Evolutionary conservation across 169 alveolate genomes (phyloP).

Genomic region (Eimeria tenella): DNA sequence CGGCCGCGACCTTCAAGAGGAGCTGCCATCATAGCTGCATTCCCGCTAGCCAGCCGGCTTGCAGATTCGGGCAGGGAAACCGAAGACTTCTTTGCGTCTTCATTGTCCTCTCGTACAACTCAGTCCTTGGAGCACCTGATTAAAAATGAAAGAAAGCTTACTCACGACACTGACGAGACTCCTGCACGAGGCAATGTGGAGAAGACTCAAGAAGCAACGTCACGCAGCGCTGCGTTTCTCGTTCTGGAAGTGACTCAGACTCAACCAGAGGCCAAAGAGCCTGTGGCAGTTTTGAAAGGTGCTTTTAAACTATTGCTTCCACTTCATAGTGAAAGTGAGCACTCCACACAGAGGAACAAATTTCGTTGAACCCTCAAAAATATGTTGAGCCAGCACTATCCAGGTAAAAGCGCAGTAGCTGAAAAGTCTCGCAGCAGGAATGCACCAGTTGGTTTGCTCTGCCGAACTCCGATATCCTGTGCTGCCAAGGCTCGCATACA

Average conservation of each 20-base stretch:
- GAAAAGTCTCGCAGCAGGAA: no score
- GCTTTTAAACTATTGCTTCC: slow-evolving; percentile 23
- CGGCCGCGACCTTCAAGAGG: slow-evolving; percentile 24
- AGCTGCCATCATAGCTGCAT: neutral
- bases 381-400: no score
- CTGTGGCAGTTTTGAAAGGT: slow-evolving; percentile 37
- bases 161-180: neutral
- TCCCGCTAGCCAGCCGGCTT: neutral
- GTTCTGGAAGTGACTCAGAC: neutral
- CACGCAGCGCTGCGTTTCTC: neutral
- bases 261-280: neutral
- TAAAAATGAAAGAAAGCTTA: no score
- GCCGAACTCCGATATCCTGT: neutral
- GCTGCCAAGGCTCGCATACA: neutral
- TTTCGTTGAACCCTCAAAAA: no score
- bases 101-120: no score
- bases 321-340: slow-evolving; percentile 13
- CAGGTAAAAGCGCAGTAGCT: no score
- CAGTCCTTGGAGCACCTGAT: no score
- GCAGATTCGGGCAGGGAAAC: neutral
- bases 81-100: neutral
- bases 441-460: no score
- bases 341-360: no score
- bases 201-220: neutral
- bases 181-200: neutral